A percentile compares a stretch with the other conserved stretches of the same genome.
phyloP scores from a whole-genome alignment of 2,329 filamentous ascomycete genomes.

The Pseudogymnoascus sp. region DNA sequence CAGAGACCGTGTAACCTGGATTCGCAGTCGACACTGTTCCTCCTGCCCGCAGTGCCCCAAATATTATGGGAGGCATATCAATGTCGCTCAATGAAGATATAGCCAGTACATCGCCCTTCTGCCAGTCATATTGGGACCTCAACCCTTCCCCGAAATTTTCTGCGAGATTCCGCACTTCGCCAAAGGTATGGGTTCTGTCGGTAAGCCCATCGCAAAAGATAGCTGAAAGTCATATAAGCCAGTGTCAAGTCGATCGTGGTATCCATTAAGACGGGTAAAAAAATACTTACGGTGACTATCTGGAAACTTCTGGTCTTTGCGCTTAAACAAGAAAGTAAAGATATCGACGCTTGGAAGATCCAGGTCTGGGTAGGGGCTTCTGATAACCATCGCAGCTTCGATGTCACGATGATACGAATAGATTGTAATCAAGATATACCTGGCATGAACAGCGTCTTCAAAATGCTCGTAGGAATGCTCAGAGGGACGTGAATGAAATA shows the following conservation, averaged over 20 bases:
- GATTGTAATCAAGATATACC: neutral
- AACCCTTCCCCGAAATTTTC: constrained; percentile 71
- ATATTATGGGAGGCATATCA: constrained; percentile 65
- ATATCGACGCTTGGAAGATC: constrained; percentile 67
- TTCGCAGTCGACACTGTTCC: constrained; percentile 71
- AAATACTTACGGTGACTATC: constrained; percentile 59
- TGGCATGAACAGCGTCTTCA: neutral
- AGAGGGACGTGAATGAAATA: neutral
- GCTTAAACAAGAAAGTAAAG: constrained; percentile 70
- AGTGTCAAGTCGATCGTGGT: neutral
- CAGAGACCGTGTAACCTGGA: constrained; percentile 72
- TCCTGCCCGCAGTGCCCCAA: constrained; percentile 72
- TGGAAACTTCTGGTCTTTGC: constrained; percentile 53
- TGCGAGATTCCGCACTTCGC: constrained; percentile 54
- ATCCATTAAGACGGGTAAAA: neutral
- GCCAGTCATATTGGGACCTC: constrained; percentile 65
- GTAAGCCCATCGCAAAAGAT: constrained; percentile 71
- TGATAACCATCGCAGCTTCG: neutral
- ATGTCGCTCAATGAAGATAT: constrained; percentile 76
- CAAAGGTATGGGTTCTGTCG: constrained; percentile 58
- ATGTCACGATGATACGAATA: neutral
- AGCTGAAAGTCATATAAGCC: constrained; percentile 38
- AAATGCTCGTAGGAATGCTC: neutral
- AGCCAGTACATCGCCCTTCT: constrained; percentile 70
- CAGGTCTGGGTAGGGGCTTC: constrained; percentile 44